Evolutionary conservation across 805 yeast genomes (phyloP).

Genomic region (Metschnikowia noctiluminum): DNA sequence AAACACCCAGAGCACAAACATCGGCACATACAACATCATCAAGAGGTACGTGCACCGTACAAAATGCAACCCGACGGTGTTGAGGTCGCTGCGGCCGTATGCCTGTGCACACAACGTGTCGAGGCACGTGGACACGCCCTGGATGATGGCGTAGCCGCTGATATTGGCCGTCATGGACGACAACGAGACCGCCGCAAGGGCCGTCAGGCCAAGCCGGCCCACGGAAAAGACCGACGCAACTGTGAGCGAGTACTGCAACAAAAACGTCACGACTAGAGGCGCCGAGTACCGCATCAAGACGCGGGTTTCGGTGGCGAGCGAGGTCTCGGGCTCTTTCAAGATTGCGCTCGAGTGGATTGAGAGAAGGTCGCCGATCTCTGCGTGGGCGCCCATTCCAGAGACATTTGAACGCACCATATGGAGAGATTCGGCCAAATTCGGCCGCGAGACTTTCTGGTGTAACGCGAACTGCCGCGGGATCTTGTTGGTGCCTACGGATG

Average conservation of each 20-base stretch:
- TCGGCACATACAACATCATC: slow-evolving; percentile 49
- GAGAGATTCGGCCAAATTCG: slow-evolving; percentile 14
- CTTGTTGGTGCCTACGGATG: slow-evolving; percentile 15
- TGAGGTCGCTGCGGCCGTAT: slow-evolving; percentile 63
- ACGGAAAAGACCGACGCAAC: slow-evolving; percentile 77
- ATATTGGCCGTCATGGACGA: slow-evolving; percentile 79
- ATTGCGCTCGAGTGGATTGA: slow-evolving; percentile 20
- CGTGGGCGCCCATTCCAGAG: slow-evolving; percentile 1
- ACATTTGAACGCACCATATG: slow-evolving; percentile 13
- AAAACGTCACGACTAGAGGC: slow-evolving; percentile 64
- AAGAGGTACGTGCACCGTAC: slow-evolving; percentile 62
- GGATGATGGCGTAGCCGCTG: slow-evolving; percentile 69
- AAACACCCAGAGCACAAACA: slow-evolving; percentile 58
- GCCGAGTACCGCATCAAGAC: slow-evolving; percentile 41
- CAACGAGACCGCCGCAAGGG: slow-evolving; percentile 71
- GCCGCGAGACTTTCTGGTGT: too few relatives aligned
- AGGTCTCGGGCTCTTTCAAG: slow-evolving; percentile 42
- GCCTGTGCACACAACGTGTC: slow-evolving; percentile 81
- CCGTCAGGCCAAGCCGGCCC: slow-evolving; percentile 67
- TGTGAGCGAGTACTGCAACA: slow-evolving; percentile 68
- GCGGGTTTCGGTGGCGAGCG: slow-evolving; percentile 34
- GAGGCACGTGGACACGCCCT: slow-evolving; percentile 74
- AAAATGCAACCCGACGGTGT: slow-evolving; percentile 64
- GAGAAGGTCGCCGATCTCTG: slow-evolving; percentile 19
- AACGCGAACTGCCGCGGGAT: too few relatives aligned